phyloP scores from a whole-genome alignment of 1,284 basidiomycete species.

The Ustilago tritici region DNA sequence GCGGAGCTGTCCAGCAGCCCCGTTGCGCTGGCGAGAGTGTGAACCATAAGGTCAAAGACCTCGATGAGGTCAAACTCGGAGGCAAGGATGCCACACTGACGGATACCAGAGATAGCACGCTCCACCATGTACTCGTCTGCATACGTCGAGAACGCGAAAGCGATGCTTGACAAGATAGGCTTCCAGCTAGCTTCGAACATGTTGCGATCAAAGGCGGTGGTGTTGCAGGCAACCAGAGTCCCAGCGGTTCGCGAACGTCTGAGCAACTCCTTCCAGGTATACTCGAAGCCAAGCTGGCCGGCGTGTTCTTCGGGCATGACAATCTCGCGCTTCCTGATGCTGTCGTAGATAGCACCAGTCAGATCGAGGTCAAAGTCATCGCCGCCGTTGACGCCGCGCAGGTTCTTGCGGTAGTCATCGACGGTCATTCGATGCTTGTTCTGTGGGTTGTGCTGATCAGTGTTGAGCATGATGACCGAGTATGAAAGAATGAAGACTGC shows the following conservation, averaged over 20 bases:
- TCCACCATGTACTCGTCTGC: conserved; percentile 97
- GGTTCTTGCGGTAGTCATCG: conserved; percentile 91
- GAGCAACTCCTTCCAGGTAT: conserved; percentile 97
- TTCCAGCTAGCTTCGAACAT: conserved; percentile 96
- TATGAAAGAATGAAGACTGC: conserved; percentile 94
- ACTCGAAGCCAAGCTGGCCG: conserved; percentile 96
- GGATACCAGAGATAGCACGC: conserved; percentile 91
- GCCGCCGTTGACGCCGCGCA: conserved; percentile 91
- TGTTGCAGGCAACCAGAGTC: conserved; percentile 83
- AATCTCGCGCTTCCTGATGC: conserved; percentile 92
- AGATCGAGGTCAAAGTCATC: conserved; percentile 86
- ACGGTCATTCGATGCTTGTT: conserved; percentile 97
- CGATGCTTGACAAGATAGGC: conserved; percentile 79
- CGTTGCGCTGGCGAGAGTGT: conserved; percentile 75
- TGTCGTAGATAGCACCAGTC: conserved; percentile 89
- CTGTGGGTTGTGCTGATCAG: conserved; percentile 97
- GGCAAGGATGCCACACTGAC: conserved; percentile 94
- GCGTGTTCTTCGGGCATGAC: conserved; percentile 98
- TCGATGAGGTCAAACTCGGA: conserved; percentile 89
- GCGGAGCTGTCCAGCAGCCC: conserved; percentile 56
- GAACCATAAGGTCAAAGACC: conserved; percentile 95
- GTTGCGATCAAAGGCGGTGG: conserved; percentile 83
- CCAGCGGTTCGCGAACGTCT: conserved; percentile 83
- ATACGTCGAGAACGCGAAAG: conserved; percentile 83
- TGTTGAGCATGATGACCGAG: conserved; percentile 98